Evolutionary conservation across 192 early-diverging fungal species (phyloP).

Genomic region (Thamnidium elegans): DNA sequence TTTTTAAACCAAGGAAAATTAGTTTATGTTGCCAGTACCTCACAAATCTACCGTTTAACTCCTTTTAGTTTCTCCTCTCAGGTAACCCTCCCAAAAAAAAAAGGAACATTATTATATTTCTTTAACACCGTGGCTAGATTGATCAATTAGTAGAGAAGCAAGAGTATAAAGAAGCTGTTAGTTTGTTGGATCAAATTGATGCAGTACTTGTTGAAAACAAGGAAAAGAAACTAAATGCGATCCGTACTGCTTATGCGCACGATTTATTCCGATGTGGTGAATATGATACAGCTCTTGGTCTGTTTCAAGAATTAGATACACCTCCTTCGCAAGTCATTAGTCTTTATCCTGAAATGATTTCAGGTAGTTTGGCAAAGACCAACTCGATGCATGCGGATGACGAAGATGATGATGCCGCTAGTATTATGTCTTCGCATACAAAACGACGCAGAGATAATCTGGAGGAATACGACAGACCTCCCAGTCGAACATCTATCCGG

Average conservation of each 20-base stretch:
- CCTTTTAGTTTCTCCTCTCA: slow-evolving; percentile 56
- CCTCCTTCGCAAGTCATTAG: slow-evolving; percentile 66
- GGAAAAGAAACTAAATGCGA: slow-evolving; percentile 58
- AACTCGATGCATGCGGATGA: slow-evolving; percentile 31
- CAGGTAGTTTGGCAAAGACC: slow-evolving; percentile 46
- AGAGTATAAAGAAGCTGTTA: slow-evolving; percentile 74
- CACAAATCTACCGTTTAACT: slow-evolving; percentile 72
- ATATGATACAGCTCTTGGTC: slow-evolving; percentile 64
- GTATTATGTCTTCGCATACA: not conserved
- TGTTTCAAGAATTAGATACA: slow-evolving; percentile 66
- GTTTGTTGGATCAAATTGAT: slow-evolving; percentile 73
- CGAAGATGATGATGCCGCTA: slow-evolving; percentile 16
- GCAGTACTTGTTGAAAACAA: slow-evolving; percentile 68
- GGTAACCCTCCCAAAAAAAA: no score
- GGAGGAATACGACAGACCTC: slow-evolving; percentile 19
- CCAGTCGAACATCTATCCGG: not conserved
- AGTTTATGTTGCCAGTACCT: slow-evolving; percentile 64
- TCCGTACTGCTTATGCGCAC: slow-evolving; percentile 64
- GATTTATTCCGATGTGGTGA: slow-evolving; percentile 63
- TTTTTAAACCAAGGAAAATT: slow-evolving; percentile 70
- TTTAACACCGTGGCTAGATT: no score
- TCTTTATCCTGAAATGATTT: slow-evolving; percentile 67
- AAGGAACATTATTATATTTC: no score
- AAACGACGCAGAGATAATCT: slow-evolving; percentile 3
- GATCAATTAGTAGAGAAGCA: slow-evolving; percentile 67